These are phyloP conservation scores for Fomitopsis pinicola DNA, from an alignment of 1,284 basidiomycete species.

Conservation along the genomic window DNA sequence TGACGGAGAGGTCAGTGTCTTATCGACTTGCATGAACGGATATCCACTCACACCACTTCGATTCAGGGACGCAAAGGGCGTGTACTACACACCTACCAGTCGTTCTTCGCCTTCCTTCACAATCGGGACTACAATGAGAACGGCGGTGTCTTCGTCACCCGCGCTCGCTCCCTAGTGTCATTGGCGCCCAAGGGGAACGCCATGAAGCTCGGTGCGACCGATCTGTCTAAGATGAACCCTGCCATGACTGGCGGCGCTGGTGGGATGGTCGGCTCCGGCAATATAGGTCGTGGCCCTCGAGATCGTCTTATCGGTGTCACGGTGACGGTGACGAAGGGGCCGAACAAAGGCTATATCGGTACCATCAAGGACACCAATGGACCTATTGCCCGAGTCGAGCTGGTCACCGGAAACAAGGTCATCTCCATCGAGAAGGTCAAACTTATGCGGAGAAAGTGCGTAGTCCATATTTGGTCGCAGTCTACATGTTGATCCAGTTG, in stretches of 20 bases:
- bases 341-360: constrained; percentile 89
- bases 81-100: constrained; percentile 94
- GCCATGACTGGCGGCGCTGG: constrained; percentile 55
- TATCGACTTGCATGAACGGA: neutral
- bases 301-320: constrained; percentile 82
- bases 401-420: constrained; percentile 88
- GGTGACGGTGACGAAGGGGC: constrained; percentile 84
- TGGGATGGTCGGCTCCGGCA: constrained; percentile 79
- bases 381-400: constrained; percentile 83
- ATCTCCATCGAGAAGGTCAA: constrained; percentile 84
- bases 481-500: neutral
- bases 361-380: constrained; percentile 96
- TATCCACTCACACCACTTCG: neutral
- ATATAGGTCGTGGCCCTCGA: constrained; percentile 67
- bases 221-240: constrained; percentile 97
- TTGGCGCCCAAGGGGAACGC: constrained; percentile 81
- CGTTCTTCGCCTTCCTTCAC: constrained; percentile 91
- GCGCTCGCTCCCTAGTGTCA: constrained; percentile 75
- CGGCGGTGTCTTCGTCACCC: constrained; percentile 90
- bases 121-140: constrained; percentile 91
- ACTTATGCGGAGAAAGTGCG: constrained; percentile 75
- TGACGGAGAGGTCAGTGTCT: constrained; percentile 73
- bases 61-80: constrained; percentile 81
- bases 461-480: constrained; percentile 10
- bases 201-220: constrained; percentile 59